Evolutionary conservation across 345 rosid species (phyloP).

Genomic region (rapeseed (Brassica napus)): DNA sequence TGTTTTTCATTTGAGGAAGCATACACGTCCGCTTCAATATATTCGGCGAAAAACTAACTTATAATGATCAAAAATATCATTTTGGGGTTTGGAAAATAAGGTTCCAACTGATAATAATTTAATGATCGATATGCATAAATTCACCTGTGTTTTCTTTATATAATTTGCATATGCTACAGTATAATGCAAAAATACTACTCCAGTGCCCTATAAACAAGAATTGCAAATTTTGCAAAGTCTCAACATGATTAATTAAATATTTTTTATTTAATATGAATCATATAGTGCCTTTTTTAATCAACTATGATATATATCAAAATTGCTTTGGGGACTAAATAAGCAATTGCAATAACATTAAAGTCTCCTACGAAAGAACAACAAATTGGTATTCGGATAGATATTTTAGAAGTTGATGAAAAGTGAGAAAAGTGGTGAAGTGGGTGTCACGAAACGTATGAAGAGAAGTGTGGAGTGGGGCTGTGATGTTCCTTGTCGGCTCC

Average conservation of each 20-base stretch:
- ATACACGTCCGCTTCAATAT: neutral
- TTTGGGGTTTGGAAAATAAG: neutral
- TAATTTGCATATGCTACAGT: neutral
- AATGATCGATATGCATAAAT: neutral
- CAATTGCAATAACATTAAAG: neutral
- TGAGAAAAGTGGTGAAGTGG: conserved; percentile 34
- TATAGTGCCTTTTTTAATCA: neutral
- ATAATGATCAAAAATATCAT: neutral
- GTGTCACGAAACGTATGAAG: conserved; percentile 38
- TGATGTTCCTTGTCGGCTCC: conserved; percentile 27
- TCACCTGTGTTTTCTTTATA: neutral
- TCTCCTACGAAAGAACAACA: neutral
- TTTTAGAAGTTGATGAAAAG: neutral
- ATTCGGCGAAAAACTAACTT: neutral
- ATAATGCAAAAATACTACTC: neutral
- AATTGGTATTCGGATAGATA: neutral
- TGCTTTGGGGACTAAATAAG: neutral
- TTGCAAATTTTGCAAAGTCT: neutral
- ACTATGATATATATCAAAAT: neutral
- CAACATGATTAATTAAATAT: neutral
- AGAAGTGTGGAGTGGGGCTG: conserved; percentile 36
- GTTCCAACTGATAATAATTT: neutral
- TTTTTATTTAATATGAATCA: neutral
- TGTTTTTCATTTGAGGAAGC: neutral
- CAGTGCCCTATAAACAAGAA: neutral